Evolutionary conservation across 2,329 filamentous ascomycete species (phyloP).

Genomic region (Penicillium sp.): DNA sequence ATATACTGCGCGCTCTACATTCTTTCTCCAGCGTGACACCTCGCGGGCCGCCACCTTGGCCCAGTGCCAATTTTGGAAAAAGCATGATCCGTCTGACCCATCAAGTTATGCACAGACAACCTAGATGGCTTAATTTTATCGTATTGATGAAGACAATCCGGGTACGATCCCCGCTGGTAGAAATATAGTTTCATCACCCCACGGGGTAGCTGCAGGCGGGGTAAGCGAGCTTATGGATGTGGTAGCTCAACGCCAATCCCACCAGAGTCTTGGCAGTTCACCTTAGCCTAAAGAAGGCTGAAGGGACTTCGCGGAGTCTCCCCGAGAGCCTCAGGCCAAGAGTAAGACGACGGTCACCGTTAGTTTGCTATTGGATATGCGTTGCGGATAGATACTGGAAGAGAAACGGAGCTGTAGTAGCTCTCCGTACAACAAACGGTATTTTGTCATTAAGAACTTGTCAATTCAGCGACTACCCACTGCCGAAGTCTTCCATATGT

Average conservation of each 20-base stretch:
- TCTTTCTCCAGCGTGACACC: neutral
- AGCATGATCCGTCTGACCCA: neutral
- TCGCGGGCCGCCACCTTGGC: neutral
- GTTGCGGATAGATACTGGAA: neutral
- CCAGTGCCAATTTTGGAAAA: neutral
- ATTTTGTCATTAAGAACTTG: neutral
- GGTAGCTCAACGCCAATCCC: neutral
- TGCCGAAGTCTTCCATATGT: neutral
- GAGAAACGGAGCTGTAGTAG: neutral
- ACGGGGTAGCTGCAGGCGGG: conserved; percentile 9
- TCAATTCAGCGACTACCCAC: neutral
- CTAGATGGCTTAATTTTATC: neutral
- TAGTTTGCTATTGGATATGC: neutral
- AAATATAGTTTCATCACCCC: conserved; percentile 13
- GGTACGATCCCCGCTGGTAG: conserved; percentile 13
- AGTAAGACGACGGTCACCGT: neutral
- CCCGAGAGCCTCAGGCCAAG: conserved; percentile 9
- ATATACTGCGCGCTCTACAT: neutral
- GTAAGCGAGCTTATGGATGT: neutral
- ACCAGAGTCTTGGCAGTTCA: conserved; percentile 5
- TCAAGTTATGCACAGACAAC: neutral
- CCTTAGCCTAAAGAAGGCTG: conserved; percentile 6
- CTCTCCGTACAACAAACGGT: neutral
- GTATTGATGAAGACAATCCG: neutral
- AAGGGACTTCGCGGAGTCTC: conserved; percentile 16